These are phyloP conservation scores for Dryas alaskensis DNA, from an alignment of 306 rosid species.

Conservation along the genomic window DNA sequence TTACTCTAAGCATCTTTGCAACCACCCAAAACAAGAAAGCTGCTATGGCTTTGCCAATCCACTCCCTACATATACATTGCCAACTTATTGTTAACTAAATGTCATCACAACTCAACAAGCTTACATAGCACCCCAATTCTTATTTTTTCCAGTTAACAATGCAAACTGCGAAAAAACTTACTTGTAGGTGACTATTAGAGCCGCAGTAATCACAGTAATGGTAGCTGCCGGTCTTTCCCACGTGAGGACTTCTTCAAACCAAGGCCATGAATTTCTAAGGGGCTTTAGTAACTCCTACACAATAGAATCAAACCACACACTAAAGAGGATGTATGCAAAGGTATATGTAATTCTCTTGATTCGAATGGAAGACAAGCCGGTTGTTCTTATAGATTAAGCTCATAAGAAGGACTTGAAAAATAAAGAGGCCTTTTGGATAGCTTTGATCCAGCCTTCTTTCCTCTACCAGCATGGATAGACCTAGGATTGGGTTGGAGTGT, in stretches of 20 bases:
- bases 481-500: too few relatives aligned
- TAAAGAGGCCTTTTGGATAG: too few relatives aligned
- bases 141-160: neutral
- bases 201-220: constrained; percentile 38
- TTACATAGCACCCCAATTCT: neutral
- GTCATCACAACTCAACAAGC: constrained; percentile 2
- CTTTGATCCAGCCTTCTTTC: too few relatives aligned
- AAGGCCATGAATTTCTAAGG: constrained; percentile 35
- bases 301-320: constrained; percentile 18
- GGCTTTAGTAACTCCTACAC: constrained; percentile 76
- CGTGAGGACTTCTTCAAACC: constrained; percentile 51
- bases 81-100: constrained; percentile 12
- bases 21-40: constrained; percentile 58
- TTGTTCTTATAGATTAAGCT: too few relatives aligned
- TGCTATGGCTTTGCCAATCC: constrained; percentile 81
- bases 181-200: constrained; percentile 62
- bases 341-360: too few relatives aligned
- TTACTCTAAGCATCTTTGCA: constrained; percentile 54
- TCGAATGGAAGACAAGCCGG: too few relatives aligned
- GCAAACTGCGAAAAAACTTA: neutral
- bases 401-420: too few relatives aligned
- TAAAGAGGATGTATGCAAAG: neutral
- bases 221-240: constrained; percentile 77
- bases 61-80: constrained; percentile 55
- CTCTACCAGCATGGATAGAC: too few relatives aligned